Evolutionary conservation across 306 rosid species (phyloP), one percentile per base, ranked within the genome.

Genomic region (Prunus salicina): DNA sequence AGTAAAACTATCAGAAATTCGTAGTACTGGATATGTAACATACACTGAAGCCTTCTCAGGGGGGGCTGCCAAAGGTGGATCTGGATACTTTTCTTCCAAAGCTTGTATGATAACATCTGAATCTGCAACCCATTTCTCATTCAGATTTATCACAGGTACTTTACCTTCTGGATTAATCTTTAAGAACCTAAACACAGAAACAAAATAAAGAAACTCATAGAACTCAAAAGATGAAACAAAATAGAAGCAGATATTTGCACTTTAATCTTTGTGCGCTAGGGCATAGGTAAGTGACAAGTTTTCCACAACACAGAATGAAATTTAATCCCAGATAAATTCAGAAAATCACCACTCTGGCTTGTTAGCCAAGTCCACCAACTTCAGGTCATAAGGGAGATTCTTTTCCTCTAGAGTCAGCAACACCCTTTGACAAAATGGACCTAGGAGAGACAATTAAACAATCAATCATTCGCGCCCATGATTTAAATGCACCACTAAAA

Each of bases 71-170:
- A 95, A 77, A 41, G 99, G 92, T 27, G 97, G 99, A 72, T 85
- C 87, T 49, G 96, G 99, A 84, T 88, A 95, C 83, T 90, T 95
- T 80, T 92, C 91, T 84, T 92, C 99, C 76, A 95, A 73, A 56
- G 83, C 67, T 81, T 92, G 91, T 9, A 96, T 78, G 67, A 95
- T 92, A 67, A 89, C 76, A 89, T 95, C 97, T 25, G 99, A 95
- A 86, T 95, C 99, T 12, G 97, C 69, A 71, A 92, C 66, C 99
- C 99, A 95, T 82, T 92, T 87, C 78, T 91, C 97, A 81, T 89
- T 88, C 12, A 95, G 72, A 64, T 89, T 89, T 65, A 90, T 64
- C 55, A 88, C 92, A 46, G 97, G 99, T 84, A 95, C 99, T 83
- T 84, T 95, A 56, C 99, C 97, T 50, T 86, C 89, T 5, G 93